Percentiles rank a stretch among this genome's conserved stretches.
These are phyloP conservation scores for Saccharomycopsis phalli DNA, from an alignment of 1,139 yeast genomes.

Conservation along the genomic window DNA sequence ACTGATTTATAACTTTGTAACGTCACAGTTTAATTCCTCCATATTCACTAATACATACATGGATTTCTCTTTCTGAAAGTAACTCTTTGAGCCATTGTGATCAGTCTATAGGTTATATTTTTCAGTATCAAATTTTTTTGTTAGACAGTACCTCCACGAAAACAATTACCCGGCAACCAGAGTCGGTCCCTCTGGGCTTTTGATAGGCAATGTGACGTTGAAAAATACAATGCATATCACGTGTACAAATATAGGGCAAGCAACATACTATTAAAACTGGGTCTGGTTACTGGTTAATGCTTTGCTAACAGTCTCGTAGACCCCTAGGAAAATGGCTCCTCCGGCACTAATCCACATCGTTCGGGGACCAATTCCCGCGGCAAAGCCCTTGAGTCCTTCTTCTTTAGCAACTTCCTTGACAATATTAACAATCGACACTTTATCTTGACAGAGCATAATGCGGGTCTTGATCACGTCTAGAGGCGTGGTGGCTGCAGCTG, in stretches of 20 bases:
- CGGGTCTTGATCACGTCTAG: slow-evolving; percentile 91
- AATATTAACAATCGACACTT: slow-evolving; percentile 39
- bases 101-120: slow-evolving; percentile 4
- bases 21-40: too few relatives aligned
- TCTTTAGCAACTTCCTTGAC: slow-evolving; percentile 43
- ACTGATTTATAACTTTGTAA: too few relatives aligned
- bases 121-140: neutral
- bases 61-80: slow-evolving; percentile 78
- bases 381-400: slow-evolving; percentile 63
- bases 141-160: too few relatives aligned
- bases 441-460: slow-evolving; percentile 61
- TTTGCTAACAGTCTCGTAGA: slow-evolving; percentile 65
- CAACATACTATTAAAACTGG: too few relatives aligned
- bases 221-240: neutral
- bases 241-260: neutral
- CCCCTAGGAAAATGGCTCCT: slow-evolving; percentile 93
- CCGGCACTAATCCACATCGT: slow-evolving; percentile 98
- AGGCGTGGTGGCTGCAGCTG: slow-evolving; percentile 80
- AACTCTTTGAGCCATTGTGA: slow-evolving; percentile 70
- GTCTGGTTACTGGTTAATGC: neutral
- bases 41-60: slow-evolving; percentile 53
- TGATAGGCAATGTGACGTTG: too few relatives aligned
- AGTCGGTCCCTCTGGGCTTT: too few relatives aligned
- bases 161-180: too few relatives aligned
- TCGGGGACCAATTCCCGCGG: slow-evolving; percentile 85